Evolutionary conservation across 1,284 basidiomycete genomes (phyloP).

Genomic region (Naganishia sp.): DNA sequence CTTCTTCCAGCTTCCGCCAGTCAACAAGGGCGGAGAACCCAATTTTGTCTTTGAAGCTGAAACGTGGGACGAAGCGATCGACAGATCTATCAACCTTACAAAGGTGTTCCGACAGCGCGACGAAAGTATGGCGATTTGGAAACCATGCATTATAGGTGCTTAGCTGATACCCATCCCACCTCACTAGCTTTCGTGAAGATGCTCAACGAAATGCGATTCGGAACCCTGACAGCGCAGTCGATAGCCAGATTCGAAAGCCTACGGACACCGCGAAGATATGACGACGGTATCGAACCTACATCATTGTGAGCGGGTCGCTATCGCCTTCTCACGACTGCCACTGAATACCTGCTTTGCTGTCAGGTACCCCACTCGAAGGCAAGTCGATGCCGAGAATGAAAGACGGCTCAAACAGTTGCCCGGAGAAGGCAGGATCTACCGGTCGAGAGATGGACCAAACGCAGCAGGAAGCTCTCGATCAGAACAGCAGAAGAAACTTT

Average conservation of each 20-base stretch:
- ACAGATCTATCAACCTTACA: conserved; percentile 77
- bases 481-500: conserved; percentile 67
- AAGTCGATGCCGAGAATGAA: conserved; percentile 73
- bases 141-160: neutral
- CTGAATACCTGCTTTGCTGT: conserved; percentile 71
- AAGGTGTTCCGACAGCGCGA: conserved; percentile 78
- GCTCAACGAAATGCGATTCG: conserved; percentile 87
- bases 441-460: conserved; percentile 59
- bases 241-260: conserved; percentile 65
- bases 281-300: conserved; percentile 30
- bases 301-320: conserved; percentile 63
- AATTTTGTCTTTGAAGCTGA: conserved; percentile 87
- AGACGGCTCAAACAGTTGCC: conserved; percentile 59
- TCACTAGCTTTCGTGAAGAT: conserved; percentile 70
- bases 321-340: conserved; percentile 45
- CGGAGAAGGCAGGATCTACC: conserved; percentile 57
- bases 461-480: conserved; percentile 42
- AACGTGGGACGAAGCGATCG: conserved; percentile 76
- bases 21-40: conserved; percentile 61
- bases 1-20: conserved; percentile 96
- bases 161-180: neutral
- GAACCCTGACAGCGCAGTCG: conserved; percentile 63
- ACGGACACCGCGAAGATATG: conserved; percentile 55
- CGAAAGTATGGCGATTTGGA: conserved; percentile 52
- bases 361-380: conserved; percentile 79